Conservation (phyloP, 305 asterid species). For the Fraxinus nigra region DNA sequence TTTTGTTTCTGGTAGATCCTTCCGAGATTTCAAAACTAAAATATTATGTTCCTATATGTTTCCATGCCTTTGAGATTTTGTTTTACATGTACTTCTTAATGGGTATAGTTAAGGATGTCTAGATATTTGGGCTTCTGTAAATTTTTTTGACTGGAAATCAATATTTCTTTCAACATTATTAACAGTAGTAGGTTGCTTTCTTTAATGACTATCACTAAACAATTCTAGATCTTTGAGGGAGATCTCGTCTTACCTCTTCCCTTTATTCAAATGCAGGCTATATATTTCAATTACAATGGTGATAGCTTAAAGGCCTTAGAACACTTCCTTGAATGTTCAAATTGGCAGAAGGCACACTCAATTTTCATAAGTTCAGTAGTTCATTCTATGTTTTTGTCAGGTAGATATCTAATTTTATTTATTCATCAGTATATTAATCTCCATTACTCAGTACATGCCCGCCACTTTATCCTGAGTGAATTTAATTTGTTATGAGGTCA, state of each 20-base stretch:
- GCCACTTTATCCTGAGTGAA: neutral
- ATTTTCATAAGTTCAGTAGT: conserved; percentile 76
- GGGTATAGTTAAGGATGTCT: neutral
- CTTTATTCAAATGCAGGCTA: conserved; percentile 59
- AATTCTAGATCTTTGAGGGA: conserved; percentile 10
- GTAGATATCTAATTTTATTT: conserved; percentile 31
- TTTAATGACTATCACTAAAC: conserved; percentile 12
- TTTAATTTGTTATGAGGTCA: neutral
- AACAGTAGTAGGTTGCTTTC: conserved; percentile 16
- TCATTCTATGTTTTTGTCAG: conserved; percentile 85
- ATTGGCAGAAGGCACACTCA: conserved; percentile 92
- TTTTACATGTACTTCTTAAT: conserved; percentile 2
- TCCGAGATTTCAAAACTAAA: conserved; percentile 8
- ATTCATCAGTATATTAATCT: conserved; percentile 13
- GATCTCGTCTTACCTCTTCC: conserved; percentile 24
- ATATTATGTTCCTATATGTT: conserved; percentile 14
- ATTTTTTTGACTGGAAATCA: conserved; percentile 7
- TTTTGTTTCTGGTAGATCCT: conserved; percentile 10
- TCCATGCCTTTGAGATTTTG: conserved; percentile 2
- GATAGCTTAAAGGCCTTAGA: conserved; percentile 73
- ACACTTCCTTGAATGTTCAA: conserved; percentile 75
- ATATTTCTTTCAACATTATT: conserved; percentile 5
- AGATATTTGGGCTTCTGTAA: conserved; percentile 13
- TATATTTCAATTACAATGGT: conserved; percentile 61
- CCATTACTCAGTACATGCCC: conserved; percentile 4